Evolutionary conservation across 2,329 filamentous ascomycete species (phyloP).

Genomic region (Pseudofabraea citricarpa): DNA sequence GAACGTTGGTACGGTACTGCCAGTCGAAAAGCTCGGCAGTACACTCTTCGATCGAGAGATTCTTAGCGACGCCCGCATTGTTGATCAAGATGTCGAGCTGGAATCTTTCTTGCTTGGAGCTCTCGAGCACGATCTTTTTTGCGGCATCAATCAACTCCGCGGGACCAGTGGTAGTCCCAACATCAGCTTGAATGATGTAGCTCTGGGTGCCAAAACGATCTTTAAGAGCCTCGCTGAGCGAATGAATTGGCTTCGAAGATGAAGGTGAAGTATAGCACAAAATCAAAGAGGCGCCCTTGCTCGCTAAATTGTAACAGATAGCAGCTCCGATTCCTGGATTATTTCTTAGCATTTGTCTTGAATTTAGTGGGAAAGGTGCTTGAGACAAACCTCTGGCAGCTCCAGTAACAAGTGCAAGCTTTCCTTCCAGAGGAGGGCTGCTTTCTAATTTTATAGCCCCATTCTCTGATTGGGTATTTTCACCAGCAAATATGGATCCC

Average conservation of each 20-base stretch:
- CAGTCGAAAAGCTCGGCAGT: conserved; percentile 59
- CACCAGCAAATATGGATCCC: not conserved
- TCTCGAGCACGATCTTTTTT: conserved; percentile 21
- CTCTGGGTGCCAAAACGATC: conserved; percentile 57
- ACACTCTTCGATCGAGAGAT: conserved; percentile 58
- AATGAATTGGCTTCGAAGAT: no score
- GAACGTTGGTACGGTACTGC: conserved; percentile 74
- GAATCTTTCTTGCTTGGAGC: conserved; percentile 41
- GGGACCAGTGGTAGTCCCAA: conserved; percentile 43
- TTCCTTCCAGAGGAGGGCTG: conserved; percentile 51
- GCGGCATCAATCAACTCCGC: conserved; percentile 48
- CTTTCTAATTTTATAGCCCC: not conserved
- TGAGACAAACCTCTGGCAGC: conserved; percentile 59
- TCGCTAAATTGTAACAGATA: conserved; percentile 60
- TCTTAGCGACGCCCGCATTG: conserved; percentile 68
- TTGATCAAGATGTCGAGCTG: conserved; percentile 79
- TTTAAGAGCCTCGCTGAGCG: no score
- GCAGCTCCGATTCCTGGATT: conserved; percentile 60
- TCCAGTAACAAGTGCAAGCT: conserved; percentile 72
- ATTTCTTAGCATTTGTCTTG: no score
- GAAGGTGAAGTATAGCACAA: no score
- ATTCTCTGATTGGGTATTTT: not conserved
- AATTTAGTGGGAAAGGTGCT: conserved; percentile 1
- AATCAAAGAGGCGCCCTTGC: conserved; percentile 59
- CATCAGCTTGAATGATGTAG: conserved; percentile 57